Conservation (phyloP, 257 asterid genomes). For the Salvia hispanica region DNA sequence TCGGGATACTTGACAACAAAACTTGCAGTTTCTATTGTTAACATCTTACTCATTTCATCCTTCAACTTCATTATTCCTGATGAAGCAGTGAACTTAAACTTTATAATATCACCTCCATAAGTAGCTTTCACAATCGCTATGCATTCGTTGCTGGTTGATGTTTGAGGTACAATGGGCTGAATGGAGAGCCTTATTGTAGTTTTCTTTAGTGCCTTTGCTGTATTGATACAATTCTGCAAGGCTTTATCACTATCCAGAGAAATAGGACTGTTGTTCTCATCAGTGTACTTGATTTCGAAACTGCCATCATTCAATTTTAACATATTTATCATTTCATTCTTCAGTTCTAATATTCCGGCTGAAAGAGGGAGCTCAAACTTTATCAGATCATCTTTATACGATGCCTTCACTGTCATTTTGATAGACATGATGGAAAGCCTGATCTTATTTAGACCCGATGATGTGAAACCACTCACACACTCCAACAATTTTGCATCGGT, state of each 20-base stretch:
- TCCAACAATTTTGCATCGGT: conserved; percentile 49
- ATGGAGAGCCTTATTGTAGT: conserved; percentile 6
- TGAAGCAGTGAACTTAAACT: conserved; percentile 40
- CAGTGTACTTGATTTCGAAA: conserved; percentile 49
- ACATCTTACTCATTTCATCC: conserved; percentile 54
- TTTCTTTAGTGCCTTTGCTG: background rate
- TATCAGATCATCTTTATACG: conserved; percentile 46
- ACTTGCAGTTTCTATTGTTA: conserved; percentile 47
- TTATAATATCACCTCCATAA: conserved; percentile 46
- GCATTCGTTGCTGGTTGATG: background rate
- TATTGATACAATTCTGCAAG: conserved; percentile 35
- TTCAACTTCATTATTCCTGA: conserved; percentile 38
- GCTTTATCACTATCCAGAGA: conserved; percentile 45
- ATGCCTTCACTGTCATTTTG: conserved; percentile 47
- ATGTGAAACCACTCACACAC: background rate
- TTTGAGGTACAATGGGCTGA: background rate
- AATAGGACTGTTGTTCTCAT: conserved; percentile 52
- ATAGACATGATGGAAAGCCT: background rate
- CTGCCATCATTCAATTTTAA: conserved; percentile 46
- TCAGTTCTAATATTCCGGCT: conserved; percentile 36
- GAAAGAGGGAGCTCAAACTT: conserved; percentile 42
- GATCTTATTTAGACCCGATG: background rate
- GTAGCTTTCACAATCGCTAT: conserved; percentile 50
- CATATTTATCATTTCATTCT: conserved; percentile 54
- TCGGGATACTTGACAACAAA: conserved; percentile 52